Base-by-base conservation (phyloP, 2,329 filamentous ascomycete species). In the Diaporthe capsici region DNA sequence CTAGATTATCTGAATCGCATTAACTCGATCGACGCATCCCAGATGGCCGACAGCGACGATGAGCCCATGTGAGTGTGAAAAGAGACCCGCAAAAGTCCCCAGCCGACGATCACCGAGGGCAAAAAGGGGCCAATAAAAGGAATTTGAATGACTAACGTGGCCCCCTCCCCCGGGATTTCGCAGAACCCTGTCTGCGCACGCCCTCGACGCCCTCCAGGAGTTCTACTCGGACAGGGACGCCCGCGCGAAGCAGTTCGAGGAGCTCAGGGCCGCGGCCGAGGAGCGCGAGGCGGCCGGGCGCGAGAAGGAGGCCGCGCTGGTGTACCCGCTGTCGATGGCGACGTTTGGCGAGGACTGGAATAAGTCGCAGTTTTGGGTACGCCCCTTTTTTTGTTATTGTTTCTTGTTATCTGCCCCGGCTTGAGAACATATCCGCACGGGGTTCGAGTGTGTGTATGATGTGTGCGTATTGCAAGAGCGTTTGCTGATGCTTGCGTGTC, bases 281-380 rank as follows among this genome's bases (percentile, higher is more conserved):
- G 85, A 89, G 63, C 76, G 39, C 39, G 39, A 22, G 68, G 63
- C 28, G 39, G 55, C n/a, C 20, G 60, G 70, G 17, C 47, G 20
- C 61, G 42, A 47, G 25, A 47, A 34, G 51, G 49, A 37, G 75
- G 58, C 76, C 42, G 63, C 55, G 73, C 73, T 76, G 25, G 71
- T 79, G 47, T 79, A 77, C 44, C 82, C 83, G 53, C 77, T 90
- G 73, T 87, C 85, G 22, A 96, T 96, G 90, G 91, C 94, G 42
- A 86, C 89, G 1, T 97, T 96, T 80, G 87, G 88, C 1, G 94
- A 96, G 84, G 93, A 96, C 83, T 97, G 94, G 94, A 94, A 96
- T 81, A 90, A 93, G 80, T 93, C 91, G 77, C 94, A 96, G 84
- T 97, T 97, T 81, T 97, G 94, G 94, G 92, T 94, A 86, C 53